Evolutionary conservation across 176 grass and related monocot species (phyloP), one percentile per base, ranked within the genome.

Genomic region (Avena atlantica): DNA sequence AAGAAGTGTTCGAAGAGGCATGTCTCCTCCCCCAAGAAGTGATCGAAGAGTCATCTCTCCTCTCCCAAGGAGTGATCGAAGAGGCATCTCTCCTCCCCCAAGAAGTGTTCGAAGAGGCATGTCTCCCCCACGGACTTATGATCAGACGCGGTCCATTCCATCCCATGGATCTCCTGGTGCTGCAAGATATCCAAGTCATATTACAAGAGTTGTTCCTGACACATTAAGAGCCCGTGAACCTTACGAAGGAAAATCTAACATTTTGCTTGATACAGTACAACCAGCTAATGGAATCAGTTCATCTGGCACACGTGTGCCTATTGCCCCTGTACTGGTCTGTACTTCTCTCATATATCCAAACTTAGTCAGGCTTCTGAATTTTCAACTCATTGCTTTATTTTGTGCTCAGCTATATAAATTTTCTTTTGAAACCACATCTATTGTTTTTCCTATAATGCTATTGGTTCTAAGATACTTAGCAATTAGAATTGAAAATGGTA

Each of bases 51-150:
- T 23, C 73, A 53, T 76, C 21, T 76, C 73, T 76, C 40, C 70
- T 48, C 45, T 10, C 20, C 40, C 69, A 72, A 72, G 69, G 20
- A 70, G 76, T 74, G 62, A 70, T 83, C 52, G 81, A 8, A 73
- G 81, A 84, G 88, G 74, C 50, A 37, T 78, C 51, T 89, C 93
- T 86, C 84, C 88, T 48, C 55, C 55, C 64, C 82, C 67, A 47
- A 93, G 84, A 78, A 85, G 74, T 78, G 59, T 80, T 81, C 55
- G 74, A 12, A 74, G 82, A 85, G 85, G 65, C 47, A 44, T 80
- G 75, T 88, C 94, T 89, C 85, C 89, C 75, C 83, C 68, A 60
- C 91, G 81, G 78, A 83, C 68, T 74, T 91, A 95, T 83, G 85
- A 74, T 12, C 89, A 93, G 56, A 53, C 87, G 4, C 58, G 69